These are phyloP conservation scores for Puccinia novopanici DNA, from an alignment of 1,284 basidiomycete genomes.

Conservation along the genomic window DNA sequence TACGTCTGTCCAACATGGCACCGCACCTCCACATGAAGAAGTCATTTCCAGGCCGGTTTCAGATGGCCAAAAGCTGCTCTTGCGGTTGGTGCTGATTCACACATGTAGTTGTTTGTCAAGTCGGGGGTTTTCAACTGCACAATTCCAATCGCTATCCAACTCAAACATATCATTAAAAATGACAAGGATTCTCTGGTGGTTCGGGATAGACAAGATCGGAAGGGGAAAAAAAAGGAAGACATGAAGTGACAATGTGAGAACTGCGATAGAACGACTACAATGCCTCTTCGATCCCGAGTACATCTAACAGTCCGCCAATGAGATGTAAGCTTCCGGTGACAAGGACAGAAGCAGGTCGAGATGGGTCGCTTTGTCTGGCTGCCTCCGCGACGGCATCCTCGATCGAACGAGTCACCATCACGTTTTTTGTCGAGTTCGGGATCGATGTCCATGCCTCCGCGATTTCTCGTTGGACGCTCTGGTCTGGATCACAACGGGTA, in stretches of 20 bases:
- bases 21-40: too few relatives aligned
- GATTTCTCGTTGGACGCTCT: constrained; percentile 76
- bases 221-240: too few relatives aligned
- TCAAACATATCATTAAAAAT: too few relatives aligned
- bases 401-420: constrained; percentile 82
- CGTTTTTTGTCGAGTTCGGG: constrained; percentile 65
- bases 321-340: constrained; percentile 92
- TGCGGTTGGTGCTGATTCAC: too few relatives aligned
- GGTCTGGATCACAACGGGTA: constrained; percentile 67
- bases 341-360: constrained; percentile 66
- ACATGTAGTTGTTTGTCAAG: too few relatives aligned
- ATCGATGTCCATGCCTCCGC: constrained; percentile 72
- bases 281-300: not conserved
- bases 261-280: not conserved
- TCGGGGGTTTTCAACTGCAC: too few relatives aligned
- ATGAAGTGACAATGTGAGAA: constrained; percentile 58
- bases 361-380: not conserved
- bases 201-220: not conserved
- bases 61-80: too few relatives aligned
- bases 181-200: too few relatives aligned
- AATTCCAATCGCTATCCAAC: too few relatives aligned
- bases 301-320: constrained; percentile 80
- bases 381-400: constrained; percentile 73
- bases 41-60: too few relatives aligned
- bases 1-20: too few relatives aligned